Percentiles rank a stretch among this genome's conserved stretches.
Evolutionary conservation across 78 protist species (phyloP).

Genomic region (Guillardia theta): DNA sequence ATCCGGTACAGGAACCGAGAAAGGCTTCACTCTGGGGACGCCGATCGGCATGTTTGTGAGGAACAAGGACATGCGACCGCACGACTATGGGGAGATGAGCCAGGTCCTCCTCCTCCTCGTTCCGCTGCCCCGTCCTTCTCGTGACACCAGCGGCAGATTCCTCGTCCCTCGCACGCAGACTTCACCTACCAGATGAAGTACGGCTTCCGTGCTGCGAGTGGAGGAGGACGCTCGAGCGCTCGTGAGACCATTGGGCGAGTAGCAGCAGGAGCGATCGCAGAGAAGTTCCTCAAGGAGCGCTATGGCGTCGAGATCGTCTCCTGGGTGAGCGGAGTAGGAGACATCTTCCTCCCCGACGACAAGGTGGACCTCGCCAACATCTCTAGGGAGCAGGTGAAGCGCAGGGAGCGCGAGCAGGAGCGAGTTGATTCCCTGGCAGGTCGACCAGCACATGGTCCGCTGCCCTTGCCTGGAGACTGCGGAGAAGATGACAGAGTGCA

Average conservation of each 20-base stretch:
- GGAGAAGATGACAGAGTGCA: neutral
- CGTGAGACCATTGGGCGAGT: constrained; percentile 68
- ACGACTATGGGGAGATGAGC: constrained; percentile 66
- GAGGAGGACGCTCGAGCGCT: constrained; percentile 76
- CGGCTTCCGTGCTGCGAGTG: constrained; percentile 46
- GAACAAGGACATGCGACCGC: constrained; percentile 70
- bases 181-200: constrained; percentile 76
- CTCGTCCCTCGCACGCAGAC: constrained; percentile 77
- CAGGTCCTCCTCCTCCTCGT: neutral
- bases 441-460: constrained; percentile 39
- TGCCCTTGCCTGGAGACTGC: constrained; percentile 59
- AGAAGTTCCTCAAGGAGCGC: constrained; percentile 57
- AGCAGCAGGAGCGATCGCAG: constrained; percentile 49
- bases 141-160: too few relatives aligned
- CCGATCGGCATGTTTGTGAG: constrained; percentile 68
- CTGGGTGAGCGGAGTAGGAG: constrained; percentile 49
- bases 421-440: neutral
- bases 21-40: constrained; percentile 73
- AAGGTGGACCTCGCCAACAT: neutral
- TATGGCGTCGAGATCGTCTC: constrained; percentile 59
- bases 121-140: neutral
- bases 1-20: constrained; percentile 51
- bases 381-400: neutral
- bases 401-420: neutral
- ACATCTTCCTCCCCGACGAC: neutral